phyloP scores from a whole-genome alignment of 805 yeast species.

The Candida sphagnicola region DNA sequence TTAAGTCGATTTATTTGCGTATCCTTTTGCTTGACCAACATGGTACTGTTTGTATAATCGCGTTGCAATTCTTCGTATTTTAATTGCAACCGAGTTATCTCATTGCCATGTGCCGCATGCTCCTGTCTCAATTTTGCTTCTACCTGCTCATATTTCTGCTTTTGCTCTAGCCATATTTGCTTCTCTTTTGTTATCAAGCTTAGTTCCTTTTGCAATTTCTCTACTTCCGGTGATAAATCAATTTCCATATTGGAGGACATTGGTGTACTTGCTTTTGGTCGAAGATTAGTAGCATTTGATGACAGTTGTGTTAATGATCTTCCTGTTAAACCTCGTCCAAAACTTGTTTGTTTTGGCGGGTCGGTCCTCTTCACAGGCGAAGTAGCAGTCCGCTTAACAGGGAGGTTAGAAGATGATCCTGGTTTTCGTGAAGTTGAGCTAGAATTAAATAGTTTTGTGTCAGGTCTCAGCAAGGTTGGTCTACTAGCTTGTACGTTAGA shows the following conservation, averaged over 20 bases:
- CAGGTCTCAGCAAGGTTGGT: slow-evolving; percentile 2
- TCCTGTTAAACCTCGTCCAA: slow-evolving; percentile 39
- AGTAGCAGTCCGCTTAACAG: slow-evolving; percentile 66
- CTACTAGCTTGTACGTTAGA: slow-evolving; percentile 10
- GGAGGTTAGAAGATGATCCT: slow-evolving; percentile 34
- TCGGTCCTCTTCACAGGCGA: slow-evolving; percentile 58
- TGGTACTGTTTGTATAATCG: slow-evolving; percentile 47
- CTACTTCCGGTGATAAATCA: slow-evolving; percentile 20
- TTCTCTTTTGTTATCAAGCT: slow-evolving; percentile 52
- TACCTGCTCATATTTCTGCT: slow-evolving; percentile 18
- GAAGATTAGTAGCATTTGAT: slow-evolving; percentile 7
- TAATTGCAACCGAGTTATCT: slow-evolving; percentile 18
- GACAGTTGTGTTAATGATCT: slow-evolving; percentile 34
- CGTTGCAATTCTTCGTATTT: slow-evolving; percentile 41
- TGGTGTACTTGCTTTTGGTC: slow-evolving; percentile 2
- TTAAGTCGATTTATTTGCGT: slow-evolving; percentile 59
- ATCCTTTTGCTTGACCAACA: slow-evolving; percentile 62
- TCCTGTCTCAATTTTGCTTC: slow-evolving; percentile 16
- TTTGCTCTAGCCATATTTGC: slow-evolving; percentile 34
- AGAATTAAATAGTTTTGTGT: not conserved
- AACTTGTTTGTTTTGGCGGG: slow-evolving; percentile 22
- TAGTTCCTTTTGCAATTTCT: slow-evolving; percentile 36
- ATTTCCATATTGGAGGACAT: slow-evolving; percentile 7
- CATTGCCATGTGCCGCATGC: slow-evolving; percentile 20
- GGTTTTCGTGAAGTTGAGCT: slow-evolving; percentile 8